Evolutionary conservation across 83 land plant species (phyloP), one percentile per base, ranked within the genome.

Genomic region (Diphasiastrum complanatum): DNA sequence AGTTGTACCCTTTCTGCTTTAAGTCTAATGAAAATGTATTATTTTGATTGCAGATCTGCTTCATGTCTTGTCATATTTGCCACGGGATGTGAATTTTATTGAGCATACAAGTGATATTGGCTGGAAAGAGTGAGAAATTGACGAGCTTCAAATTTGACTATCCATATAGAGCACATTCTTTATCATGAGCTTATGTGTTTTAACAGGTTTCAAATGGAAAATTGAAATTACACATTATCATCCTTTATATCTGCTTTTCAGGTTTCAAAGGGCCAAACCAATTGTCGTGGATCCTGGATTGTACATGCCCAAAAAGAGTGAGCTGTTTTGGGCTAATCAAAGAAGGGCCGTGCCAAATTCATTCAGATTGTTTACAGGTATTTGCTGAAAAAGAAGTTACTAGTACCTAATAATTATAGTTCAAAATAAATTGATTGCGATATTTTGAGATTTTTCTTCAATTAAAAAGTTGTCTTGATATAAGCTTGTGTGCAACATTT

Each of bases 291-390:
- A 85, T 63, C 89, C 89, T 3, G 89, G 83, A 12, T 72, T 85
- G 34, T 79, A 85, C 47, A 50, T 76, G 8, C 77, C 83, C 1
- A 82, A 68, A 45, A 85, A 85, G 35, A 75, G 69, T 49, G 86
- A 82, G 40, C 22, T 85, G 41, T 51, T 74, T 33, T 59, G 57
- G 64, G 75, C 77, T 8, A 69, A 70, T 27, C 77, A 79, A 62
- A 69, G 66, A 0, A 75, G 89, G 6, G 58, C 72, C 18, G 65
- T 85, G 31, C 89, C 89, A 8, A 74, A 82, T 8, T 26, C 81
- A 26, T 85, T 79, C 64, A 85, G 77, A 57, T 72, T 85, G 50
- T 85, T 78, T 57, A 85, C 89, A 26, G 89, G 89, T 85, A 64
- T 51, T 49, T 35, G 19, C n/a, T n/a, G n/a, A n/a, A n/a, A n/a